phyloP scores from a whole-genome alignment of 1,139 yeast species.

The Scheffersomyces illinoinensis region DNA sequence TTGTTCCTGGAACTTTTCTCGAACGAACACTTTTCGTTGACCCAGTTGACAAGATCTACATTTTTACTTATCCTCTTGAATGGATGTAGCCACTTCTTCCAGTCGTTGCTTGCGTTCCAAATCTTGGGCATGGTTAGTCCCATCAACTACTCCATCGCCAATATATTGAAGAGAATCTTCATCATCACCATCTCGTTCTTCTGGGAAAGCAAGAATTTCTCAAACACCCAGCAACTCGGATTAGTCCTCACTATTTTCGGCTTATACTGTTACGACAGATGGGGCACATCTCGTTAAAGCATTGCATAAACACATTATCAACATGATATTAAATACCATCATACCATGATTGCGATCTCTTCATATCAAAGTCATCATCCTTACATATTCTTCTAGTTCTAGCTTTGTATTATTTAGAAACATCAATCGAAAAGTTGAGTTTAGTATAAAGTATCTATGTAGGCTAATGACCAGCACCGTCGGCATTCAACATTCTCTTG shows the following conservation, averaged over 20 bases:
- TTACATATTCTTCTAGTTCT: neutral
- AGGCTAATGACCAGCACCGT: slow-evolving; percentile 37
- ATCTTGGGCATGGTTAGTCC: slow-evolving; percentile 83
- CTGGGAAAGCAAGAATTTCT: slow-evolving; percentile 67
- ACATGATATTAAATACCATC: neutral
- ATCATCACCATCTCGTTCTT: slow-evolving; percentile 79
- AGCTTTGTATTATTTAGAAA: neutral
- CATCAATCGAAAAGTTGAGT: neutral
- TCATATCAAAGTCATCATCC: neutral
- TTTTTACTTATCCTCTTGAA: slow-evolving; percentile 49
- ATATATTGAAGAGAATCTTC: slow-evolving; percentile 81
- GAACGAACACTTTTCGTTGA: slow-evolving; percentile 30
- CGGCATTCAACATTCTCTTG: slow-evolving; percentile 46
- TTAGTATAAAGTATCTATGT: neutral
- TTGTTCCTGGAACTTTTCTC: slow-evolving; percentile 58
- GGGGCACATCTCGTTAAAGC: slow-evolving; percentile 47
- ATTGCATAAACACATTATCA: neutral
- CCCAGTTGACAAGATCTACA: slow-evolving; percentile 35
- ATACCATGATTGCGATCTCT: neutral
- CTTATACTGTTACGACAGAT: slow-evolving; percentile 69
- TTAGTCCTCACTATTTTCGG: slow-evolving; percentile 66
- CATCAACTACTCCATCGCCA: slow-evolving; percentile 89
- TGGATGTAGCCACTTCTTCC: slow-evolving; percentile 81
- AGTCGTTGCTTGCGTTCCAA: slow-evolving; percentile 86
- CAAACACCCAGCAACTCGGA: slow-evolving; percentile 65